Evolutionary conservation across 768 basidiomycete genomes (phyloP), one percentile per base, ranked within the genome.

Genomic region (Boletus rex-veris): DNA sequence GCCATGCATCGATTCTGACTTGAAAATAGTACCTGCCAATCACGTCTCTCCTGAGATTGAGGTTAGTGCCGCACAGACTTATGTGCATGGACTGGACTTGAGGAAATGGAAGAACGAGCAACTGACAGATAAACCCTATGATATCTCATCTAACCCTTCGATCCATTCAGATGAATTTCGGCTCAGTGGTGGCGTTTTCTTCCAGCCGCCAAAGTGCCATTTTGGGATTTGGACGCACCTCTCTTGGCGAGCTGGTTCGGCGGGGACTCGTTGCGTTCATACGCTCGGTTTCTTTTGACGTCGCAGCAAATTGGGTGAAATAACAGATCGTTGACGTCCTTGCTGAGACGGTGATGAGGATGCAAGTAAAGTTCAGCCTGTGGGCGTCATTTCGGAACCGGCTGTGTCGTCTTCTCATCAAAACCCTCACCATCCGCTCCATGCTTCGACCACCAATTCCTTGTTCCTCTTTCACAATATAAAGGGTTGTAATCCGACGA

Each of bases 241-340:
- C 38, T 26, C 12, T 26, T 6, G 11, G 16, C 24, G 58, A 55
- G 24, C 62, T 50, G 50, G 62, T 44, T 63, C 45, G 50, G n/a
- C 7, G 4, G 21, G 50, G 7, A 16, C 35, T n/a, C 16, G 24
- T 8, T 38, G 10, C 12, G 9, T 43, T 44, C 24, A 15, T 38
- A 21, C 24, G 16, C 26, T 41, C 33, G 24, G 6, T 6, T 1
- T 26, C 26, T 9, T 26, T 18, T 9, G 35, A 2, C 10, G 30
- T 35, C 21, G 53, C 46, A 26, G 39, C 52, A 14, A 31, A 28
- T 37, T 45, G 38, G 24, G 30, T 35, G 33, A 3, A 31, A n/a
- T 21, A 18, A 11, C 5, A 8, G 18, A 38, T 28, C 26, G 14
- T 39, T 30, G 45, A 37, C 14, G 24, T 18, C 5, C 14, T 18